Evolutionary conservation across 768 basidiomycete species (phyloP).

Genomic region (Naganishia vishniacii): DNA sequence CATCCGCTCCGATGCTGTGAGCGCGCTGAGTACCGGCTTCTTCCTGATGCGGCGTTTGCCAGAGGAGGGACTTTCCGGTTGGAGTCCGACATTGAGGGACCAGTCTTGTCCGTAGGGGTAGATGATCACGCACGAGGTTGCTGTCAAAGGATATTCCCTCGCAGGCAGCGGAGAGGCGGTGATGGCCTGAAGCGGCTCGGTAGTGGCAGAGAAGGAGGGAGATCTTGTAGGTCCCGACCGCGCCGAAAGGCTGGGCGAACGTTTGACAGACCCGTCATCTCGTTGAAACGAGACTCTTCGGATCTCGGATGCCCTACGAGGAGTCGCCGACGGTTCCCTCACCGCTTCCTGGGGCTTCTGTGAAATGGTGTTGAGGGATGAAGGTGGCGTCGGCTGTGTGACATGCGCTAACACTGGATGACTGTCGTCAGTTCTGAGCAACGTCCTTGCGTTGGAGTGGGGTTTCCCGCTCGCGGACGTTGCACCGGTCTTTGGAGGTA

Average conservation of each 20-base stretch:
- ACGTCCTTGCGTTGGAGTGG: too few relatives aligned
- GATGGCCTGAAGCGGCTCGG: not conserved
- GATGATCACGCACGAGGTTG: not conserved
- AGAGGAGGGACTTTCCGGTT: not conserved
- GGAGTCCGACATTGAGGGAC: not conserved
- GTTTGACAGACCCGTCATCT: not conserved
- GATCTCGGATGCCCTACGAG: conserved; percentile 1
- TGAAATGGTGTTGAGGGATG: not conserved
- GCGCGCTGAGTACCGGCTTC: not conserved
- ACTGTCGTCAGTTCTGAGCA: too few relatives aligned
- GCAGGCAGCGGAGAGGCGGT: conserved; percentile 1
- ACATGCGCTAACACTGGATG: too few relatives aligned
- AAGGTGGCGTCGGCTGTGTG: not conserved
- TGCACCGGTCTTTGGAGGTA: not conserved
- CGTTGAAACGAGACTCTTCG: not conserved
- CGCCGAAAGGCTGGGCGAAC: not conserved
- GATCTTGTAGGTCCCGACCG: not conserved
- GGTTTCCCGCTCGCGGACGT: not conserved
- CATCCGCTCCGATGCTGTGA: conserved; percentile 8
- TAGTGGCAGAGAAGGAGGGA: too few relatives aligned
- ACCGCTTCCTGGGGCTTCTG: not conserved
- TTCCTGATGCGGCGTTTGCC: not conserved
- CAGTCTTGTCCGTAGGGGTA: conserved; percentile 1
- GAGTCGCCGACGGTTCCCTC: not conserved
- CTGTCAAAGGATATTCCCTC: not conserved